Percentiles rank a stretch among this genome's conserved stretches.
These are phyloP conservation scores for Populus alba DNA, from an alignment of 345 rosid species.

Conservation along the genomic window DNA sequence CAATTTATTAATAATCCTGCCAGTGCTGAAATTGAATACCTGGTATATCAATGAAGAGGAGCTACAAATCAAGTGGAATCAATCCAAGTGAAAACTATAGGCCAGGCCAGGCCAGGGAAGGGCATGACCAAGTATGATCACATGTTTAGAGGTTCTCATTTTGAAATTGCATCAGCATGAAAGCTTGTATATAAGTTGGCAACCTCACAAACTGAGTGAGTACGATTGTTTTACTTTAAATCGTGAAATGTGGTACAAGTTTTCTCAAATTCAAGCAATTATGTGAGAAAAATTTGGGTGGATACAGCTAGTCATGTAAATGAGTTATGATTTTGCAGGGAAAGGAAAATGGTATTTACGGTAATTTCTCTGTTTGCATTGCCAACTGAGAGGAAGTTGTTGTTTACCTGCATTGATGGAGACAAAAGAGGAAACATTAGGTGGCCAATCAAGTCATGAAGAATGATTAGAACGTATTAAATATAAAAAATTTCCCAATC, in stretches of 20 bases:
- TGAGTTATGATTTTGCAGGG: not conserved
- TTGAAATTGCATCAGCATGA: not conserved
- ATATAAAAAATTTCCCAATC: not conserved
- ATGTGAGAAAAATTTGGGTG: not conserved
- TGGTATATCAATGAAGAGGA: conserved; percentile 30
- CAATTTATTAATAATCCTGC: conserved; percentile 65
- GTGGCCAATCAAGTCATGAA: conserved; percentile 3
- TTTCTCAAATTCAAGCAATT: not conserved
- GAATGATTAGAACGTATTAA: not conserved
- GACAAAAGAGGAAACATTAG: conserved; percentile 4
- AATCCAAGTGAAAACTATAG: not conserved
- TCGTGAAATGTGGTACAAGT: not conserved
- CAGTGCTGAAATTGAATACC: conserved; percentile 99
- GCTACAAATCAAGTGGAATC: conserved; percentile 16
- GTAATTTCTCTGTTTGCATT: conserved; percentile 86
- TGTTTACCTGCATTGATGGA: conserved; percentile 71
- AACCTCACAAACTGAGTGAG: not conserved
- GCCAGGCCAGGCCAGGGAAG: not conserved
- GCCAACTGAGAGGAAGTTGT: conserved; percentile 90
- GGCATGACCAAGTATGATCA: not conserved
- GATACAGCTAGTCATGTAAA: not conserved
- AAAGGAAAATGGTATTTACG: conserved; percentile 44
- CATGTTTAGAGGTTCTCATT: not conserved
- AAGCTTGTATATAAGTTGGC: not conserved
- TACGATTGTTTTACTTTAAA: not conserved